phyloP scores from a whole-genome alignment of 345 rosid genomes.

The Excoecaria cochinchinensis region DNA sequence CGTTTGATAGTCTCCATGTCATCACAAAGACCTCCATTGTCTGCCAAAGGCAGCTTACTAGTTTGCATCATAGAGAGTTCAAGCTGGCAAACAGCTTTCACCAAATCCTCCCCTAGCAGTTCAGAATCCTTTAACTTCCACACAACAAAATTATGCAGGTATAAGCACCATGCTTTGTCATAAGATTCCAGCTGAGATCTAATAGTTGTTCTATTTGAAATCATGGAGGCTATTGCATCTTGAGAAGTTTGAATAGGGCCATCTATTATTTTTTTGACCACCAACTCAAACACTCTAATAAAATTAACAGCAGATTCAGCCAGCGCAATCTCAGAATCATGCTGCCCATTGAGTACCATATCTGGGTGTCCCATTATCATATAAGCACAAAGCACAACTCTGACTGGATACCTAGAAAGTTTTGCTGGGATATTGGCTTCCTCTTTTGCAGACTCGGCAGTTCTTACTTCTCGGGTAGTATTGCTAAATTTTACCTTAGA shows the following conservation, averaged over 20 bases:
- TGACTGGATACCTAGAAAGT: constrained; percentile 70
- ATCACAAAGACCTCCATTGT: constrained; percentile 48
- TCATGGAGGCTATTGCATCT: constrained; percentile 35
- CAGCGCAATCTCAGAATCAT: constrained; percentile 66
- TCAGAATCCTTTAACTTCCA: constrained; percentile 94
- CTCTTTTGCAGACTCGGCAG: constrained; percentile 23
- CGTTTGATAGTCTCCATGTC: constrained; percentile 76
- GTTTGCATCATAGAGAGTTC: constrained; percentile 88
- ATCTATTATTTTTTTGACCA: constrained; percentile 57
- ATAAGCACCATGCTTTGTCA: constrained; percentile 81
- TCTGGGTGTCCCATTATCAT: constrained; percentile 90
- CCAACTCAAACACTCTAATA: constrained; percentile 61
- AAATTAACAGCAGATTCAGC: constrained; percentile 60
- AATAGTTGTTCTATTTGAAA: constrained; percentile 42
- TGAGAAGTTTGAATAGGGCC: constrained; percentile 56
- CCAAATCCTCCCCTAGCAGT: constrained; percentile 73
- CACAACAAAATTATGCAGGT: constrained; percentile 67
- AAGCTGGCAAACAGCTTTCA: constrained; percentile 94
- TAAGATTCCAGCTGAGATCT: constrained; percentile 70
- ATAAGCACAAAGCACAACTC: constrained; percentile 81
- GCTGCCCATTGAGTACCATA: constrained; percentile 76
- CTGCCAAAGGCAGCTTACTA: constrained; percentile 62
- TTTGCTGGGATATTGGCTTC: constrained; percentile 37
- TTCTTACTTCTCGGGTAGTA: constrained; percentile 46
- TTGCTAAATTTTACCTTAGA: constrained; percentile 32